Evolutionary conservation across 306 rosid species (phyloP).

Genomic region (Comarum palustre): DNA sequence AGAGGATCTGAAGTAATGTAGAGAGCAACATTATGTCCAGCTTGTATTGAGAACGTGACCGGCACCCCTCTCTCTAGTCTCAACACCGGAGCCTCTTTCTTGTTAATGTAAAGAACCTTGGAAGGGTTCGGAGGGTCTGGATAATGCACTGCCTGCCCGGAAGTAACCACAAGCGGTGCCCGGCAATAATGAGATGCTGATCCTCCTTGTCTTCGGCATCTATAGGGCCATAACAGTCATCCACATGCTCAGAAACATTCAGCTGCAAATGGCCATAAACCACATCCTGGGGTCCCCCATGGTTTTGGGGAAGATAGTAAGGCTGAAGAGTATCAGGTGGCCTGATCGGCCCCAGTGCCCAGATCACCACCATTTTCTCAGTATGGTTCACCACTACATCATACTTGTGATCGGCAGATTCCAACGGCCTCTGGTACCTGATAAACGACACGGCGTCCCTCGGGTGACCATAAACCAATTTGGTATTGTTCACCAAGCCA

Average conservation of each 20-base stretch:
- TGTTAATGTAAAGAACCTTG: constrained; percentile 76
- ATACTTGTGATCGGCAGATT: constrained; percentile 44
- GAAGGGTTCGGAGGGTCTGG: constrained; percentile 85
- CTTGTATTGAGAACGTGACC: constrained; percentile 75
- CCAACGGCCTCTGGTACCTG: constrained; percentile 65
- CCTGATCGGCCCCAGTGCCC: constrained; percentile 74
- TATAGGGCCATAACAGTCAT: constrained; percentile 81
- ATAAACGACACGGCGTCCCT: constrained; percentile 70
- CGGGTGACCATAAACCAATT: constrained; percentile 67
- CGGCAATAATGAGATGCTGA: constrained; percentile 69
- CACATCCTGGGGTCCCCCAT: constrained; percentile 45
- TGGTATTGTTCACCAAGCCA: constrained; percentile 50
- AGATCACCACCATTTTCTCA: constrained; percentile 61
- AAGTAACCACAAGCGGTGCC: constrained; percentile 53
- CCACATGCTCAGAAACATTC: constrained; percentile 55
- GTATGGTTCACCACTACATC: constrained; percentile 58
- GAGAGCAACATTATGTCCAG: constrained; percentile 79
- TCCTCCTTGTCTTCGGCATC: constrained; percentile 83
- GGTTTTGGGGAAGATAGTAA: constrained; percentile 84
- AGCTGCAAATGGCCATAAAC: constrained; percentile 56
- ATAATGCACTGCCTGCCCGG: constrained; percentile 59
- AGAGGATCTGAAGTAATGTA: constrained; percentile 78
- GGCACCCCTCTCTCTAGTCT: constrained; percentile 92
- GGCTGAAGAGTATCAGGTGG: constrained; percentile 71
- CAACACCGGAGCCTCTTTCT: constrained; percentile 82